Evolutionary conservation across 2,329 filamentous ascomycete genomes (phyloP), one percentile per base, ranked within the genome.

Genomic region (Periconia digitata): DNA sequence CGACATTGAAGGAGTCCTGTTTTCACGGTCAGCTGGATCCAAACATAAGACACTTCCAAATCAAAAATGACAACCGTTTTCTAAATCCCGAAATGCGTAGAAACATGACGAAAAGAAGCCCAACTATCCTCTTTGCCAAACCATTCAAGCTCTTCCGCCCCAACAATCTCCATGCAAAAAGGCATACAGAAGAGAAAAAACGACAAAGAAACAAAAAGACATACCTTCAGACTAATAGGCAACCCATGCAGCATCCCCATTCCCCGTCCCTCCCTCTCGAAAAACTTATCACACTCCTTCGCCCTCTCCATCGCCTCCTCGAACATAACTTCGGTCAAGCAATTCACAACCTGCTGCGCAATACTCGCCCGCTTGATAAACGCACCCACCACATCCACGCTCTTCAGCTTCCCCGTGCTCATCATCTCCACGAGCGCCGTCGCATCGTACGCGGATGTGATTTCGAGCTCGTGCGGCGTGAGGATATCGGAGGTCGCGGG

Each of bases 1-100:
- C 78, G 36, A 86, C 71, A 20, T 85, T 78, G 64, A 85, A 86
- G 13, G 82, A 81, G 43, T 86, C 84, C 60, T 72, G 50, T 8
- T 56, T 39, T 23, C 40, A 44, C 27, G 8, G 3, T n/a, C n/a
- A n/a, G n/a, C n/a, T n/a, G n/a, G n/a, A n/a, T n/a, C n/a, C n/a
- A n/a, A n/a, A n/a, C n/a, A n/a, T n/a, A n/a, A n/a, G n/a, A n/a
- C 27, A 32, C 27, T 6, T 12, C 12, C 27, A 32, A 5, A 12
- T 13, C 27, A 32, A 12, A 32, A 32, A 32, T 4, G 3, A 32
- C 27, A 32, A 12, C n/a, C n/a, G n/a, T n/a, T n/a, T n/a, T n/a
- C n/a, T n/a, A n/a, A n/a, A n/a, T n/a, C n/a, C n/a, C n/a, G n/a
- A n/a, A n/a, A n/a, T n/a, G n/a, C n/a, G n/a, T n/a, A n/a, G n/a